These are phyloP conservation scores for Arthrobotrys entomopaga DNA, from an alignment of 2,329 filamentous ascomycete genomes.

Conservation along the genomic window DNA sequence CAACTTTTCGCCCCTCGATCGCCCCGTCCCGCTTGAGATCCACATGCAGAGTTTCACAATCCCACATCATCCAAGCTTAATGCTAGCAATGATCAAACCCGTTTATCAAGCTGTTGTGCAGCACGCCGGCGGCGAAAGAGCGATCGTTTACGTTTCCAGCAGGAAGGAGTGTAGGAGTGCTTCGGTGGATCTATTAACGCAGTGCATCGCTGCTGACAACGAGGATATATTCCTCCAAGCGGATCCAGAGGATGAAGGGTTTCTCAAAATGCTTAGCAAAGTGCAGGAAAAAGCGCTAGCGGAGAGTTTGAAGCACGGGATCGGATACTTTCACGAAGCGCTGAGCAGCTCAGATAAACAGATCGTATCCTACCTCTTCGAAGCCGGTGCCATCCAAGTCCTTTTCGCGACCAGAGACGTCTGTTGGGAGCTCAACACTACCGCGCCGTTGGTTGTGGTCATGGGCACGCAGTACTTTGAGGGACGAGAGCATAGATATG, in stretches of 20 bases:
- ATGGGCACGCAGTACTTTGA: slow-evolving; percentile 99
- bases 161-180: slow-evolving; percentile 92
- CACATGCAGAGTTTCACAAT: slow-evolving; percentile 96
- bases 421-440: slow-evolving; percentile 92
- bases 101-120: slow-evolving; percentile 89
- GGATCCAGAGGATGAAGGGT: slow-evolving; percentile 80
- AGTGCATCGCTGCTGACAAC: slow-evolving; percentile 86
- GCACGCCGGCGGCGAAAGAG: slow-evolving; percentile 86
- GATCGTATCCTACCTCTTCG: slow-evolving; percentile 92
- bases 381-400: slow-evolving; percentile 87
- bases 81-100: slow-evolving; percentile 98
- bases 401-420: slow-evolving; percentile 85
- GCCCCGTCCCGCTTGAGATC: slow-evolving; percentile 88
- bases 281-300: slow-evolving; percentile 87
- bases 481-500: slow-evolving; percentile 93
- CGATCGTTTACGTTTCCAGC: slow-evolving; percentile 89
- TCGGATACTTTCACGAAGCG: slow-evolving; percentile 97
- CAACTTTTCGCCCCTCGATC: slow-evolving; percentile 94
- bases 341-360: slow-evolving; percentile 87
- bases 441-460: slow-evolving; percentile 88
- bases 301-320: slow-evolving; percentile 89
- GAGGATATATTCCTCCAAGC: slow-evolving; percentile 94
- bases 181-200: slow-evolving; percentile 85
- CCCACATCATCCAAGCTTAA: slow-evolving; percentile 95
- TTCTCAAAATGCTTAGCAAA: slow-evolving; percentile 74